Evolutionary conservation across 2,329 filamentous ascomycete species (phyloP), one percentile per base, ranked within the genome.

Genomic region (Xylariaceae sp.): DNA sequence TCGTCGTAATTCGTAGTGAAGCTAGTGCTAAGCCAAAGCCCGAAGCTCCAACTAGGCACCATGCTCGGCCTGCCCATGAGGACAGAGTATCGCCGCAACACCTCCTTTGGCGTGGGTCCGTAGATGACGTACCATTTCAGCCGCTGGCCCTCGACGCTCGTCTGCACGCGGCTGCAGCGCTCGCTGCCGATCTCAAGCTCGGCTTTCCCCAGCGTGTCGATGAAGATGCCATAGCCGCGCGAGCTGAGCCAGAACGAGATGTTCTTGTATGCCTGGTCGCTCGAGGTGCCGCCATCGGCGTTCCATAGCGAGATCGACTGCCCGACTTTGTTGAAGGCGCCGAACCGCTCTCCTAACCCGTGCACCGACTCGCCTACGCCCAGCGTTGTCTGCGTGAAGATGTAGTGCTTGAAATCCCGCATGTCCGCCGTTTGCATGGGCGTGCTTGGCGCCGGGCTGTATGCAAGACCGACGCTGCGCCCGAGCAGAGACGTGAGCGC

Each of bases 1-100:
- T 89, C 86, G 58, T 87, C 84, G 65, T 89, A 89, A 58, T 81
- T 80, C 2, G 86, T 89, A 1, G 85, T 88, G 70, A 89, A 89
- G 56, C 82, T 86, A 13, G 87, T 92, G 51, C 83, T 89, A 18
- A 91, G 76, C 87, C 87, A 90, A 8, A 90, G 75, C 1, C 87
- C 87, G 58, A 84, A 90, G 58, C 84, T 88, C 88, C 87, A 91
- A 26, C 80, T 78, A 0, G 87, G 88, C 1, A 88, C 80, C 51
- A 78, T 77, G 34, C 77, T 79, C 0, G 87, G 80, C 44, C 77
- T 77, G 1, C 87, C 87, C 0, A 86, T 89, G 34, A 91, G 74
- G 19, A 78, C 72, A 0, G 85, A 81, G 67, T 90, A 91, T 58
- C 80, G 79, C 36, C 76, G 76, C 15, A 91, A 71, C 1, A 91